Percentiles rank a stretch among this genome's conserved stretches.
Conservation (phyloP, 129 eudicot genomes). For the Oenanthe sinensis region DNA sequence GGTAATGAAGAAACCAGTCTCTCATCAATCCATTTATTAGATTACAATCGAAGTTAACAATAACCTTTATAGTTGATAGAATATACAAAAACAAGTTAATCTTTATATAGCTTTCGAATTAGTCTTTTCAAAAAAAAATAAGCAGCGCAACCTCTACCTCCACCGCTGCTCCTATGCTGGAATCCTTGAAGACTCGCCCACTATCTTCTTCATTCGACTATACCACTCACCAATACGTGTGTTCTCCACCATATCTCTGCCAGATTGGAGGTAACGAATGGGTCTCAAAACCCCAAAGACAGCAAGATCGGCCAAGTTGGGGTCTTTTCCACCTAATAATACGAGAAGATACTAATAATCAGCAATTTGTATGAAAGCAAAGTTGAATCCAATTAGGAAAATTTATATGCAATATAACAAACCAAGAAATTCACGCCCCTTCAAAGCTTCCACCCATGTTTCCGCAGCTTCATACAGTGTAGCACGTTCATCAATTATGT, state of each 20-base stretch:
- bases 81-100: not conserved
- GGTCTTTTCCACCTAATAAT: slow-evolving; percentile 66
- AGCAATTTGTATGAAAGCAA: not conserved
- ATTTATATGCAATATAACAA: not conserved
- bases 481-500: slow-evolving; percentile 71
- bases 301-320: slow-evolving; percentile 86
- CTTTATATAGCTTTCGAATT: not conserved
- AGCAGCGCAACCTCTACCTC: not conserved
- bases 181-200: slow-evolving; percentile 30
- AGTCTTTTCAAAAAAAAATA: not conserved
- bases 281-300: slow-evolving; percentile 95
- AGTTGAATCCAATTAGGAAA: not conserved
- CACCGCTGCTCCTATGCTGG: not conserved
- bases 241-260: slow-evolving; percentile 86
- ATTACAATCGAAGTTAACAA: no score
- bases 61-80: no score
- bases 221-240: slow-evolving; percentile 88
- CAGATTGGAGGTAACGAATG: slow-evolving; percentile 68
- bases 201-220: slow-evolving; percentile 61
- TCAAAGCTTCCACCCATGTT: slow-evolving; percentile 83
- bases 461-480: slow-evolving; percentile 86
- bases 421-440: slow-evolving; percentile 81
- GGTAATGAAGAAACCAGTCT: no score
- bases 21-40: not conserved
- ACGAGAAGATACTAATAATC: not conserved